Percentiles rank a stretch among this genome's conserved stretches.
Evolutionary conservation across 2,329 filamentous ascomycete genomes (phyloP).

Genomic region (Botrytis squamosa): DNA sequence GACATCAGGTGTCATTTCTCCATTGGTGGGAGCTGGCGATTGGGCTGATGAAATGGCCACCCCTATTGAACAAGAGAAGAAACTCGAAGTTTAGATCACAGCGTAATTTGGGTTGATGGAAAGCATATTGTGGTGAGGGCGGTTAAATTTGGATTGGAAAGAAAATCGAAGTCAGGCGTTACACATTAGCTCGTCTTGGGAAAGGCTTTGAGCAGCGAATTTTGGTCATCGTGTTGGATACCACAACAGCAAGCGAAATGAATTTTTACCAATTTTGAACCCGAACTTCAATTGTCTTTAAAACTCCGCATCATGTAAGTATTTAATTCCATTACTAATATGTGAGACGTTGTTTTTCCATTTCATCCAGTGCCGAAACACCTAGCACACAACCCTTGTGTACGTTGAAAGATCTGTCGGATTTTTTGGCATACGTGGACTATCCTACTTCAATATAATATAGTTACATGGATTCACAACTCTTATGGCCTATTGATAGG

Average conservation of each 20-base stretch:
- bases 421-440: no score
- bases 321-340: background rate
- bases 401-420: no score
- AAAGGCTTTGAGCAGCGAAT: background rate
- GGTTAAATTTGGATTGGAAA: background rate
- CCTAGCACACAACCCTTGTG: no score
- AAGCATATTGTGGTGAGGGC: background rate
- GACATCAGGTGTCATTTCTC: slow-evolving; percentile 22
- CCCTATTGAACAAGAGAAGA: slow-evolving; percentile 33
- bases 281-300: background rate
- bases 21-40: slow-evolving; percentile 26
- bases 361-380: no score
- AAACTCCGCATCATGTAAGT: background rate
- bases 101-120: background rate
- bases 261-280: background rate
- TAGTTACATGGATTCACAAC: no score
- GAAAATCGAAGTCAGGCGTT: slow-evolving; percentile 9
- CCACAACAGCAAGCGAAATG: background rate
- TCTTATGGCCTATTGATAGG: no score
- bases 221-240: slow-evolving; percentile 1
- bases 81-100: background rate
- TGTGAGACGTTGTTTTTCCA: no score
- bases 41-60: slow-evolving; percentile 39
- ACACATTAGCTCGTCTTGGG: background rate
- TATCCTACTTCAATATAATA: no score